Evolutionary conservation across 176 grass and related monocot species (phyloP), one percentile per base, ranked within the genome.

Genomic region (Ananas comosus): DNA sequence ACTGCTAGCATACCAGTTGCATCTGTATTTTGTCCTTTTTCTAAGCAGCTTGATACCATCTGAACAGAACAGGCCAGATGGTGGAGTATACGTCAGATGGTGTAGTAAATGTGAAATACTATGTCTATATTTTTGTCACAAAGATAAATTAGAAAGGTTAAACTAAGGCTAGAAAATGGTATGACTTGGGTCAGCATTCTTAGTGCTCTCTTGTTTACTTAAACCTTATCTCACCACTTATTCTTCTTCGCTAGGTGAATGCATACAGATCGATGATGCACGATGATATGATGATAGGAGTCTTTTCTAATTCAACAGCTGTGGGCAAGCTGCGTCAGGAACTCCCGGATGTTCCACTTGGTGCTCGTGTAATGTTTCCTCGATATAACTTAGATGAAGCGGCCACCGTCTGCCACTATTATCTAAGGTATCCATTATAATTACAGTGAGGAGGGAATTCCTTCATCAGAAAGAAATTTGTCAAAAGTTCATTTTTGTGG

Each of bases 271-370:
- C 89, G 69, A 97, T 97, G 94, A 49, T 92, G 78, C 94, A 92
- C 51, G 72, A 83, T 81, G 84, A 90, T 80, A 92, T 97, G 94
- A 92, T 97, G 94, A 66, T 90, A 81, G 94, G 94, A 72, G 89
- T 82, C 67, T 93, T 97, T 85, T 93, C 94, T 13, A 89, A 97
- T 73, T 97, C 94, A 72, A 97, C 94, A 12, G 84, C 89, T 81
- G 94, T 97, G 13, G 94, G 94, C 63, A 92, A 97, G 79, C 75
- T 97, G 64, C 80, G 94, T 25, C 65, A 90, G 70, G 84, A 97
- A 24, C 84, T 97, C 52, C 94, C 89, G 70, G 84, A 88, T 83
- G 89, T 97, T 69, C 94, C 89, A 3, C 58, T 79, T 47, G 70
- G 79, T 58, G 86, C 94, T 9, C 89, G 89, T 73, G 13, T 93